Evolutionary conservation across 148 eudicot species (phyloP), one percentile per base, ranked within the genome.

Genomic region (Rhododendron ovatum): DNA sequence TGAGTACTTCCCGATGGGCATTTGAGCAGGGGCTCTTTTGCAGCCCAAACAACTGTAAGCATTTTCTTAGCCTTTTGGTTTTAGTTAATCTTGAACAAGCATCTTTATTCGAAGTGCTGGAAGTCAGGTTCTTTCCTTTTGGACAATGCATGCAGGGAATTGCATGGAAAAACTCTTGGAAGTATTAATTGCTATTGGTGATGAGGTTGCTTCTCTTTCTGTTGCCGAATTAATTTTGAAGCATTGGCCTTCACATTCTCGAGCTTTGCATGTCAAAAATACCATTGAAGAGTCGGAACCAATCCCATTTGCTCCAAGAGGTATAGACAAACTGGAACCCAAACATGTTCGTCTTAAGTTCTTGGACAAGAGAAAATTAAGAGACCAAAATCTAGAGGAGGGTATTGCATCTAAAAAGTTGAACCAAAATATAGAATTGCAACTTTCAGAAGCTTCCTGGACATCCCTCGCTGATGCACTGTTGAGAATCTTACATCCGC

Each of bases 111-210:
- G 4, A 55, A 28, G 30, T 14, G 39, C 41, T 83, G 41, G 75
- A 79, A 20, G 26, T 73, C 77, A 10, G 83, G 71, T 30, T 82
- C 82, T 65, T 30, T 43, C 67, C 80, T 22, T 48, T 17, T 22
- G 85, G 86, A 61, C 43, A 51, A 73, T 89, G 35, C 74, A 78
- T 90, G 86, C 88, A 97, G 99, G 99, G 99, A 97, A 97, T 88
- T 97, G 98, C 90, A 97, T 95, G 99, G 99, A 97, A 92, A 97
- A 97, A 88, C 96, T 97, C 41, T 85, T 97, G 87, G 99, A 97
- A 92, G 98, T 97, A 80, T 94, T 97, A 76, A 94, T 97, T 84
- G 99, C 99, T 77, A 94, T 97, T 85, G 96, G 98, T 78, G 99
- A 97, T 88, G 99, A 97, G 88, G 94, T 93, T 83, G 92, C 99